These are phyloP conservation scores for Ophiosphaerella herpotricha DNA, from an alignment of 2,329 filamentous ascomycete species.

Conservation along the genomic window DNA sequence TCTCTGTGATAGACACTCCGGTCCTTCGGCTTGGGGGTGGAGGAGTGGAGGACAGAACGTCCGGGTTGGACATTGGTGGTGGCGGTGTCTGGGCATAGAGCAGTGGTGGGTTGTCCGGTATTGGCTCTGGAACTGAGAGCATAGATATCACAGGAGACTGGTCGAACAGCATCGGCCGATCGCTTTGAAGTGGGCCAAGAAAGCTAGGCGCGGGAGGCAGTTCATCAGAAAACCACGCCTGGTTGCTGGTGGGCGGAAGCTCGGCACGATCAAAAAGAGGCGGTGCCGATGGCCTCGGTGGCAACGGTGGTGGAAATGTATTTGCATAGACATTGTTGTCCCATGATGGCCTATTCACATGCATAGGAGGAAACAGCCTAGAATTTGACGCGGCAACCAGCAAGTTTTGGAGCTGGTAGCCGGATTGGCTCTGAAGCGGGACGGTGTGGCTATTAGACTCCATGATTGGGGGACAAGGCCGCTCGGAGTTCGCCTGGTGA, in stretches of 20 bases:
- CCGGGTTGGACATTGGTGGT: constrained; percentile 16
- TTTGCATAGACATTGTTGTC: no score
- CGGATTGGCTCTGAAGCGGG: no score
- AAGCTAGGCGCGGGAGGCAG: background rate
- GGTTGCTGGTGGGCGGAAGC: no score
- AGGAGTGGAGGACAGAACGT: constrained; percentile 8
- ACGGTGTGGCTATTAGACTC: no score
- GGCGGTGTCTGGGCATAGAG: constrained; percentile 3
- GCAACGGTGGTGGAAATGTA: no score
- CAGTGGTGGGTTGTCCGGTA: background rate
- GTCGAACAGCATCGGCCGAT: background rate
- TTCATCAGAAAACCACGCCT: no score
- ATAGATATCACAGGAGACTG: constrained; percentile 2
- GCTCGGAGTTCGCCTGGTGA: background rate
- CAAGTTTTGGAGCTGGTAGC: no score
- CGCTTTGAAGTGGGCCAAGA: constrained; percentile 1
- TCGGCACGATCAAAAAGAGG: no score
- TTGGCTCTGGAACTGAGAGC: constrained; percentile 3
- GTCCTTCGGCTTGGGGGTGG: constrained; percentile 27
- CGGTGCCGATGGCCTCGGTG: no score
- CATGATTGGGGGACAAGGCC: background rate
- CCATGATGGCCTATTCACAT: no score
- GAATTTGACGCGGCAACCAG: no score
- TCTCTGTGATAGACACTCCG: constrained; percentile 39
- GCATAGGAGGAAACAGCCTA: no score